A percentile compares a stretch with the other conserved stretches of the same genome.
phyloP scores from a whole-genome alignment of 768 basidiomycete species.

The Heimioporus sp. region DNA sequence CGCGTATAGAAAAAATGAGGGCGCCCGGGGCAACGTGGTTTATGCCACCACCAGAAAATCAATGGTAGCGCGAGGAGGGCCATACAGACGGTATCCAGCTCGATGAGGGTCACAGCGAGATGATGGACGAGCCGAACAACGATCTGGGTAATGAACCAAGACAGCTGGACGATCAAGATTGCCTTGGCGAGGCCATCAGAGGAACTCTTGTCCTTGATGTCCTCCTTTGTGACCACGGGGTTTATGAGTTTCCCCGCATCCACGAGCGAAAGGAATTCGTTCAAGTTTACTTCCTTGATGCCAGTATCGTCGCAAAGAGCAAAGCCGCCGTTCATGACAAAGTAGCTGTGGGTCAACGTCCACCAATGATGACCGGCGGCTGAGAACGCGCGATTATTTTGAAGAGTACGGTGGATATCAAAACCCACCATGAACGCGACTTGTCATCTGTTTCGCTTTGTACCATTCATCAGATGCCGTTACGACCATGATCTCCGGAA shows the following conservation, averaged over 20 bases:
- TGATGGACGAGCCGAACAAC: neutral
- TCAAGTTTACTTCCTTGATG: neutral
- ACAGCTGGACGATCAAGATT: neutral
- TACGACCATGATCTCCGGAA: neutral
- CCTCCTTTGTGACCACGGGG: neutral
- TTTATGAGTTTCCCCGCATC: neutral
- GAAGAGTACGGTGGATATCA: too few species aligned
- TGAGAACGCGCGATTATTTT: too few species aligned
- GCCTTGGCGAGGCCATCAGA: neutral
- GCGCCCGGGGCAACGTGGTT: neutral
- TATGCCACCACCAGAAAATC: neutral
- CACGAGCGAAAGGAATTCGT: neutral
- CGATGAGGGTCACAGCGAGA: neutral
- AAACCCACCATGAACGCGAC: neutral
- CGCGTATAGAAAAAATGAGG: conserved; percentile 1
- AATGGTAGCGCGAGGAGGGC: neutral
- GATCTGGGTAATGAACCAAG: neutral
- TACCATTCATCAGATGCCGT: neutral
- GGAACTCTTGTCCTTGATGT: neutral
- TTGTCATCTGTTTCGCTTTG: neutral
- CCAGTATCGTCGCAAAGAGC: neutral
- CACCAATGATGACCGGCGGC: neutral
- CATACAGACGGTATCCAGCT: conserved; percentile 3
- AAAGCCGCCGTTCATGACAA: neutral
- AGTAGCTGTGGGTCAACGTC: neutral